These are phyloP conservation scores for Cyberlindnera meyerae DNA, from an alignment of 805 yeast species.

Conservation along the genomic window DNA sequence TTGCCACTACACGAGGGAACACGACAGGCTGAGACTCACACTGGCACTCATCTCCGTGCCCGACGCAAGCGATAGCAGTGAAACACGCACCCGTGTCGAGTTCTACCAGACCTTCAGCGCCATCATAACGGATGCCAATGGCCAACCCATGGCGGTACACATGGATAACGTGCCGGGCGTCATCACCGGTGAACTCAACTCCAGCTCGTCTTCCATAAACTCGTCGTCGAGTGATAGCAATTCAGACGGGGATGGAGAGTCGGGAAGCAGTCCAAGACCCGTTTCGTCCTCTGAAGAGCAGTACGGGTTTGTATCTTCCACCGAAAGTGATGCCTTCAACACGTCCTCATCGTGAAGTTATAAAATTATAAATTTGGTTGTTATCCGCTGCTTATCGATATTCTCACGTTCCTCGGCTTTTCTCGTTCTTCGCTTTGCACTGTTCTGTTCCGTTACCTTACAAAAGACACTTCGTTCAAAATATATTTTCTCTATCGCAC, in stretches of 20 bases:
- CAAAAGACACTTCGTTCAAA: no score
- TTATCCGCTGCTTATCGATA: not conserved
- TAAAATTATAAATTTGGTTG: no score
- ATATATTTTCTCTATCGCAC: no score
- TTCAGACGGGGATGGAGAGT: no score
- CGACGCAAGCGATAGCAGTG: not conserved
- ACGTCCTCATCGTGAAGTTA: conserved; percentile 1
- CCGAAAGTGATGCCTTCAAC: no score
- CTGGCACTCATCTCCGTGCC: conserved; percentile 3
- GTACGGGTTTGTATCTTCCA: no score
- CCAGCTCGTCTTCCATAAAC: no score
- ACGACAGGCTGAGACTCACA: conserved; percentile 1
- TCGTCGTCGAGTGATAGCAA: no score
- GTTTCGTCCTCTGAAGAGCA: no score
- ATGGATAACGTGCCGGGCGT: not conserved
- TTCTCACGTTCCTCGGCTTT: not conserved
- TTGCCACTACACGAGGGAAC: conserved; percentile 9
- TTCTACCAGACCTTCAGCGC: not conserved
- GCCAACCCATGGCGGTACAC: not conserved
- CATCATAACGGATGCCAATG: not conserved
- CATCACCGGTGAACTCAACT: not conserved
- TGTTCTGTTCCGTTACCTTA: no score
- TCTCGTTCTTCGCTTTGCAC: not conserved
- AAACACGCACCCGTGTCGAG: conserved; percentile 2
- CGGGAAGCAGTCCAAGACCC: no score